Evolutionary conservation across 2,329 filamentous ascomycete species (phyloP), one percentile per base, ranked within the genome.

Genomic region (Rugonectria rugulosa): DNA sequence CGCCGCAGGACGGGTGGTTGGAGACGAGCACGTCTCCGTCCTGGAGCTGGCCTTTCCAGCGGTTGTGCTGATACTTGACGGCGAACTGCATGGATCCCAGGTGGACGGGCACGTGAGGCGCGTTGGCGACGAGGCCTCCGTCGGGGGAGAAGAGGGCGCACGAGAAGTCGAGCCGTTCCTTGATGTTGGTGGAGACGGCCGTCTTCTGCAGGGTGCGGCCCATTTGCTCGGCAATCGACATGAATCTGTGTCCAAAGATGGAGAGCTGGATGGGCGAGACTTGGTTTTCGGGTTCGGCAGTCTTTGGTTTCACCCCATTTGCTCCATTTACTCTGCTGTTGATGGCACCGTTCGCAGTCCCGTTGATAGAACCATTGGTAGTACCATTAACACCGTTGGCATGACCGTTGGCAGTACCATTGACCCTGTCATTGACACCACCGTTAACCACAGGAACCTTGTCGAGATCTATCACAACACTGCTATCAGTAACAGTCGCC

Each of bases 191-290:
- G 52, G 84, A 88, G 12, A 93, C 87, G 62, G 86, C 87, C 0
- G 89, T 92, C 74, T 92, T 92, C 67, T 92, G 88, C n/a, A 94
- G 73, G 4, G 88, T 88, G 46, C 88, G 81, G 0, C 90, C 90
- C 89, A 93, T 93, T 67, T 93, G 90, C 71, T 93, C 90, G 0
- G 90, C 90, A 59, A 93, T 91, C 3, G 88, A 86, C 90, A 93
- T 93, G 74, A 94, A 94, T 3, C 90, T 81, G 70, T 93, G 89
- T 0, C 86, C 88, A 65, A 94, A 93, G 55, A 93, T 88, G 62
- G 85, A 89, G 2, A 94, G 79, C 71, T 90, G 82, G 62, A 93
- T 89, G 9, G 88, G 89, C 65, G 90, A 86, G 3, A 89, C 82
- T 43, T 60, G 53, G 11, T 63, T 55, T 44, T 58, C 54, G n/a